These are phyloP conservation scores for Amylostereum areolatum DNA, from an alignment of 1,284 basidiomycete species.

Conservation along the genomic window DNA sequence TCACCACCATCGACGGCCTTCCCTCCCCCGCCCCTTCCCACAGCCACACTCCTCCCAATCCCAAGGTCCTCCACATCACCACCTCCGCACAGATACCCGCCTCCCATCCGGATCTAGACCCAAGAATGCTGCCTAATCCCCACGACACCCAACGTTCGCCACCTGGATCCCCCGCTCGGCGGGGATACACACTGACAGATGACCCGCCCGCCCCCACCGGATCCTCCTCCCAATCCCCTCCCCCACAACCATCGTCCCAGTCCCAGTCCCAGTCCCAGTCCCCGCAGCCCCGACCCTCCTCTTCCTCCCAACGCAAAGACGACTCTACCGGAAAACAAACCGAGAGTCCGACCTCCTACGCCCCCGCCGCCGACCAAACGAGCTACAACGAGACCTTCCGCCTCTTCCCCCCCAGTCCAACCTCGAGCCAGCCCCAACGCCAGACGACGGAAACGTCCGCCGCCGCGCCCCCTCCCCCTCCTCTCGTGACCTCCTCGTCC, in stretches of 20 bases:
- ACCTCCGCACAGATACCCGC: not conserved
- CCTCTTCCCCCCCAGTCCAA: constrained; percentile 8
- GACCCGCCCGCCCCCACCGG: no score
- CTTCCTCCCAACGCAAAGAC: not conserved
- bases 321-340: not conserved
- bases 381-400: constrained; percentile 8
- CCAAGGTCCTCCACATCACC: constrained; percentile 1
- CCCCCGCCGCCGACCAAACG: constrained; percentile 20
- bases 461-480: no score
- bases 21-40: constrained; percentile 2
- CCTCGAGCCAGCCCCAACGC: constrained; percentile 25
- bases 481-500: not conserved
- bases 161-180: not conserved
- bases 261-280: not conserved
- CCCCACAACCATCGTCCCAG: no score
- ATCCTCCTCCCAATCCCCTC: not conserved
- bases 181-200: no score
- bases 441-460: not conserved
- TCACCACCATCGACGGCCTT: constrained; percentile 2
- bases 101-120: not conserved
- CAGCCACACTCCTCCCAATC: constrained; percentile 6
- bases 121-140: not conserved
- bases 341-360: not conserved
- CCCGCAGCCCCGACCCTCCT: not conserved
- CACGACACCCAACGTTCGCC: not conserved